Conservation (phyloP, 2,329 filamentous ascomycete species). For the Microdochium paspali region DNA sequence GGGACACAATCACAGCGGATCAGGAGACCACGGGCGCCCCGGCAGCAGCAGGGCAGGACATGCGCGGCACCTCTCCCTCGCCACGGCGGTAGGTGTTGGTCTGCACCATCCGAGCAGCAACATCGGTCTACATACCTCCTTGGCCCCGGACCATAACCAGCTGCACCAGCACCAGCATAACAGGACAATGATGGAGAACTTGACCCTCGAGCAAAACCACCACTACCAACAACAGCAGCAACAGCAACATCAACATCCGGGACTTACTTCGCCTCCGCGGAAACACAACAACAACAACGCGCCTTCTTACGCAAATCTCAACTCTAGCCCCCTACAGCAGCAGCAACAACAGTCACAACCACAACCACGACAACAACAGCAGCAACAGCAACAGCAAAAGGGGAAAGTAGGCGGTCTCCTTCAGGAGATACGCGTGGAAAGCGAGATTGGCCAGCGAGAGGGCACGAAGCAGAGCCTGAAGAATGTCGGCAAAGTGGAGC, state of each 20-base stretch:
- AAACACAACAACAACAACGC: too few species aligned
- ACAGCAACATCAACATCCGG: too few species aligned
- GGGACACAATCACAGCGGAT: too few species aligned
- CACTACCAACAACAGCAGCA: too few species aligned
- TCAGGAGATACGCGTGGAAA: constrained; percentile 92
- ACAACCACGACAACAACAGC: background rate
- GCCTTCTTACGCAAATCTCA: too few species aligned
- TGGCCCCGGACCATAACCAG: background rate
- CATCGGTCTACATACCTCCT: background rate
- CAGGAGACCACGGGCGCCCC: too few species aligned
- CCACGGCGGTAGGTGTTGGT: background rate
- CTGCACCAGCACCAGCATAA: too few species aligned
- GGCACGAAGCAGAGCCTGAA: constrained; percentile 90
- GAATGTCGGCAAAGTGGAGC: constrained; percentile 97
- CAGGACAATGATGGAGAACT: background rate
- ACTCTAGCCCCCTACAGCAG: too few species aligned
- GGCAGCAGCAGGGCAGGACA: background rate
- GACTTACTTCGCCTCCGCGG: too few species aligned
- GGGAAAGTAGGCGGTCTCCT: constrained; percentile 60
- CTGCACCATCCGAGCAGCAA: background rate
- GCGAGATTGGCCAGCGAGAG: constrained; percentile 90
- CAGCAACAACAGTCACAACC: background rate
- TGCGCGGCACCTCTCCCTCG: background rate
- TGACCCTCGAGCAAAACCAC: background rate
- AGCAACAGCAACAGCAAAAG: constrained; percentile 3